Base-by-base conservation (phyloP, 768 basidiomycete genomes). In the Gautieria morchelliformis region DNA sequence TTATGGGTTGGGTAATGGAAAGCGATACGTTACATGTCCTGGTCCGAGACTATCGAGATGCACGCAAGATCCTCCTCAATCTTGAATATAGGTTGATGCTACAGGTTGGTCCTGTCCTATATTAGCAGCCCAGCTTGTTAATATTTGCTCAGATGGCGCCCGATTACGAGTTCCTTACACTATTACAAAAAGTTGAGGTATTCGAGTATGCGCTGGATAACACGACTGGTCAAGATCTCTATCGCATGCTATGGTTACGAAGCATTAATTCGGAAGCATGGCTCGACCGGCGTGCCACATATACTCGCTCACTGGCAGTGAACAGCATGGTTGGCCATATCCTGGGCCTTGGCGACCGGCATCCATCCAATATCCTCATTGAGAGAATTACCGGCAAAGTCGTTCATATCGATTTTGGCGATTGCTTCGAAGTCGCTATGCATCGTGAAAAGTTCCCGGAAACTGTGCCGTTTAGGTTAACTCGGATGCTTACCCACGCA, bases 311-410 rank as follows among this genome's bases (percentile, higher is more conserved):
- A 17, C 81, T 99, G 30, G 95, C 92, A 5, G 89, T 96, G 57
- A 98, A 90, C 69, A 95, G 92, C 67, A 98, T 98, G 94, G 93
- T 96, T 61, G 96, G 96, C 8, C 93, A 99, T 71, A 97, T 99
- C 59, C 78, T 97, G 52, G 95, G 95, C 40, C 75, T 99, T 11
- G 95, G 95, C n/a, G 95, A 99, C 71, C 85, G 95, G 14, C 95
- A 99, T 68, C 95, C 95, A 32, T 93, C 91, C 61, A 99, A 99
- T 74, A 67, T 98, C 48, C 78, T 99, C 64, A 78, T 99, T 24
- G 91, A 93, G 68, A 85, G 93, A 60, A 84, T 82, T 60, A 92
- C 89, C 1, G 95, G 95, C 35, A 92, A 94, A 70, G 87, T 98
- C 35, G 91, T 98, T 39, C 96, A 99, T 66, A 96, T 93, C 61